phyloP scores from a whole-genome alignment of 352 stramenopile genomes.

The Aphanomyces euteiches region DNA sequence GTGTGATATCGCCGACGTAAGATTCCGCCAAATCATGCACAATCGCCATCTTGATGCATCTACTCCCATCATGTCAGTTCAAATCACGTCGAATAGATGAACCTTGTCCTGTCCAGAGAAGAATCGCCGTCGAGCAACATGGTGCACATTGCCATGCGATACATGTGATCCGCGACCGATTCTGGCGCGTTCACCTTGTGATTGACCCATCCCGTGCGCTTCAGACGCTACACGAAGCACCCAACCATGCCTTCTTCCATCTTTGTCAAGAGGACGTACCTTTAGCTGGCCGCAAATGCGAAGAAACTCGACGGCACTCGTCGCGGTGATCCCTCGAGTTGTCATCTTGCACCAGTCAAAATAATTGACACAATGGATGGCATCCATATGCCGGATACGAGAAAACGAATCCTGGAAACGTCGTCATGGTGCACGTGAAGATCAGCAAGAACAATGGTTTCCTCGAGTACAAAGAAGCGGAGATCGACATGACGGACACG shows the following conservation, averaged over 20 bases:
- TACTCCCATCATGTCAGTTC: slow-evolving; percentile 33
- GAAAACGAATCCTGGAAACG: slow-evolving; percentile 14
- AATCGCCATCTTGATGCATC: slow-evolving; percentile 89
- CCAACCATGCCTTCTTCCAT: slow-evolving; percentile 1
- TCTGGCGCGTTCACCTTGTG: slow-evolving; percentile 84
- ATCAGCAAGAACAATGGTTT: slow-evolving; percentile 79
- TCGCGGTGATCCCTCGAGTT: slow-evolving; percentile 54
- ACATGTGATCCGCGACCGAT: slow-evolving; percentile 93
- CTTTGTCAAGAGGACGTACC: slow-evolving; percentile 36
- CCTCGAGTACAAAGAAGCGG: slow-evolving; percentile 60
- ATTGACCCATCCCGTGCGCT: slow-evolving; percentile 92
- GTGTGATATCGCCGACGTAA: slow-evolving; percentile 91
- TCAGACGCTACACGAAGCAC: slow-evolving; percentile 58
- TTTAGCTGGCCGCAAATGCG: slow-evolving; percentile 73
- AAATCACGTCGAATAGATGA: slow-evolving; percentile 11
- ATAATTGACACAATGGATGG: slow-evolving; percentile 1
- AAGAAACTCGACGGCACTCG: slow-evolving; percentile 75
- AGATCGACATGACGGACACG: slow-evolving; percentile 30
- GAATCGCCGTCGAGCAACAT: slow-evolving; percentile 82
- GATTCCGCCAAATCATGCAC: slow-evolving; percentile 92
- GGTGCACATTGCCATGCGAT: slow-evolving; percentile 89
- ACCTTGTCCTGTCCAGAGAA: slow-evolving; percentile 65
- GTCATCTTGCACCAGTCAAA: slow-evolving; percentile 37
- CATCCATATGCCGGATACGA: neutral
- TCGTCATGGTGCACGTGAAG: slow-evolving; percentile 46